Evolutionary conservation across 345 rosid species (phyloP).

Genomic region (Acer saccharum): DNA sequence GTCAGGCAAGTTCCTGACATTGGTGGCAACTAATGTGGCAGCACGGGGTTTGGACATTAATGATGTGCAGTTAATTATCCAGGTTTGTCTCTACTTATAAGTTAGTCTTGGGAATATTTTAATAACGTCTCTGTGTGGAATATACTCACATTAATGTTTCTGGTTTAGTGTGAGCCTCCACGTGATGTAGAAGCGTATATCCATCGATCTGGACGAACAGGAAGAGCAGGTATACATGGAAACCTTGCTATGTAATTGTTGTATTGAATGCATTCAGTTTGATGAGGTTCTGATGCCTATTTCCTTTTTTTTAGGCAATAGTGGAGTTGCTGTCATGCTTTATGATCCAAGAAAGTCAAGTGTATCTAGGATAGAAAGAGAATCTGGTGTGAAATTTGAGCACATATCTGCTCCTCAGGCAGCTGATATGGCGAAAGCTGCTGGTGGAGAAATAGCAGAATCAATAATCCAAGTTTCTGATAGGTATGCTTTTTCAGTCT

Average conservation of each 20-base stretch:
- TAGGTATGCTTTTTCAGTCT: conserved; percentile 49
- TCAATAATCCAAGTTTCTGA: conserved; percentile 75
- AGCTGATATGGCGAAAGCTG: conserved; percentile 80
- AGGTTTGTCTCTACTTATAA: conserved; percentile 47
- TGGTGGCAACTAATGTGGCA: conserved; percentile 97
- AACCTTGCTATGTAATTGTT: neutral
- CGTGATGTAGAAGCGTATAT: conserved; percentile 96
- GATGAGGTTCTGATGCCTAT: conserved; percentile 16
- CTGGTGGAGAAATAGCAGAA: conserved; percentile 77
- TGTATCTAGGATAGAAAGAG: conserved; percentile 71
- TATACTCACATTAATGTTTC: conserved; percentile 9
- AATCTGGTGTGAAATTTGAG: conserved; percentile 93
- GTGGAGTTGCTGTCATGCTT: conserved; percentile 95
- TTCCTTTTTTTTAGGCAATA: conserved; percentile 54
- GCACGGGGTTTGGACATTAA: conserved; percentile 97
- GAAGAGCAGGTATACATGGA: conserved; percentile 81
- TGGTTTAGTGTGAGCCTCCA: conserved; percentile 90
- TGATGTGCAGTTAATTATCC: conserved; percentile 94
- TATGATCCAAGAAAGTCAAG: conserved; percentile 81
- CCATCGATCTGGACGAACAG: conserved; percentile 98
- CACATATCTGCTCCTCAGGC: conserved; percentile 81
- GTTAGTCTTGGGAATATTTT: neutral
- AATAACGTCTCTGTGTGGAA: neutral
- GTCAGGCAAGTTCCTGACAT: conserved; percentile 79
- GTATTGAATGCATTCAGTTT: conserved; percentile 12